These are phyloP conservation scores for Penicillium brasilianum DNA, from an alignment of 2,329 filamentous ascomycete species.

Conservation along the genomic window DNA sequence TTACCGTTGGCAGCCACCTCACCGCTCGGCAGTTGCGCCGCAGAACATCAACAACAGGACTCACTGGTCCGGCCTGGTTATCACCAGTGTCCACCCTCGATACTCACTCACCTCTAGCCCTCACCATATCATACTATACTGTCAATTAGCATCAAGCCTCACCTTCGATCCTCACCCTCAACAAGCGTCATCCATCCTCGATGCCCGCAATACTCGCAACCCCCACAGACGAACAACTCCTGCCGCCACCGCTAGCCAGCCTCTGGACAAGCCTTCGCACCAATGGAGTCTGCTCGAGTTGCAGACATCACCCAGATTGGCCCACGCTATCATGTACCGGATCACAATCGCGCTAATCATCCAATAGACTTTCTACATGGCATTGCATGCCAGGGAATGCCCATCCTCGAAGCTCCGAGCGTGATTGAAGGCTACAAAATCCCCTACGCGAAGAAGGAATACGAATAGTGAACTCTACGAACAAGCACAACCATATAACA, in stretches of 20 bases:
- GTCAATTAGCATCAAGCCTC: background rate
- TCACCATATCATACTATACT: background rate
- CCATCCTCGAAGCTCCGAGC: background rate
- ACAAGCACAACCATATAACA: background rate
- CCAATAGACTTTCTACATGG: background rate
- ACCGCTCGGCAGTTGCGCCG: background rate
- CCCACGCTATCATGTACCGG: background rate
- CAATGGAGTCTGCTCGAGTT: conserved; percentile 3
- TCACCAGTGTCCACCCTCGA: conserved; percentile 5
- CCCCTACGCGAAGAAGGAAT: background rate
- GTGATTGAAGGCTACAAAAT: background rate
- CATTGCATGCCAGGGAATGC: background rate
- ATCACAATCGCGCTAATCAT: background rate
- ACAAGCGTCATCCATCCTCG: background rate
- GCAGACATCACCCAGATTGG: conserved; percentile 2
- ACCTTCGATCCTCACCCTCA: background rate
- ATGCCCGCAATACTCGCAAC: background rate
- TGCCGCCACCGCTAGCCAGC: background rate
- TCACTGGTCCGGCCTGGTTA: background rate
- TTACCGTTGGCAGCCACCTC: background rate
- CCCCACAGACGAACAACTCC: background rate
- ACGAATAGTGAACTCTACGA: background rate
- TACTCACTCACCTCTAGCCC: conserved; percentile 1
- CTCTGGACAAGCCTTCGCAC: conserved; percentile 1
- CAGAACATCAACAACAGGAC: background rate